Evolutionary conservation across 2,329 filamentous ascomycete species (phyloP).

Genomic region (Aschersonia sp.): DNA sequence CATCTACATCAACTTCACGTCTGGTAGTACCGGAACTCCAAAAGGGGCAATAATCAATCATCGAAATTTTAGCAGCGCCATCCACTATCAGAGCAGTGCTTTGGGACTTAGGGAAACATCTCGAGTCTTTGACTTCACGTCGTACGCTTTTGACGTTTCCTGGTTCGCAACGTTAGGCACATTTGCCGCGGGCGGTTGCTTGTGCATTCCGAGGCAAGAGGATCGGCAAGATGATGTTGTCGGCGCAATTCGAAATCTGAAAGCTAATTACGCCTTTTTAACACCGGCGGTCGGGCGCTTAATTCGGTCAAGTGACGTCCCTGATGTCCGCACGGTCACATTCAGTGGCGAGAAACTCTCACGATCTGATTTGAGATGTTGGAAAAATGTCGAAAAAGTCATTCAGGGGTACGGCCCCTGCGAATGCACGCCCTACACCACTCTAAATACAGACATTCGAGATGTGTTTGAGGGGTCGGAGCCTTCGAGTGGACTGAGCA

Average conservation of each 20-base stretch:
- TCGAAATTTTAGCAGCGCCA: conserved; percentile 3
- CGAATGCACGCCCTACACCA: conserved; percentile 8
- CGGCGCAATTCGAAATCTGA: conserved; percentile 21
- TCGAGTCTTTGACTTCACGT: conserved; percentile 4
- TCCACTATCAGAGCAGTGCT: conserved; percentile 1
- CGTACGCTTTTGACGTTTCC: conserved; percentile 5
- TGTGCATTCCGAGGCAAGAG: conserved; percentile 23
- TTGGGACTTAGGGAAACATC: conserved; percentile 1
- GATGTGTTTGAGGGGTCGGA: too few species aligned
- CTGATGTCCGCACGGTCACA: neutral
- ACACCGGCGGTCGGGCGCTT: conserved; percentile 14
- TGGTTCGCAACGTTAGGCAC: conserved; percentile 3
- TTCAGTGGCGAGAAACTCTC: neutral
- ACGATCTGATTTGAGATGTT: neutral
- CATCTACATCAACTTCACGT: conserved; percentile 7
- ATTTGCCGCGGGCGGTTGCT: conserved; percentile 5
- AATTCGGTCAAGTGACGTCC: neutral
- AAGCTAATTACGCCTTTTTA: conserved; percentile 28
- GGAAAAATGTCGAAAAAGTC: conserved; percentile 8
- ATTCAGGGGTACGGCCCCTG: conserved; percentile 15
- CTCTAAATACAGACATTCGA: neutral
- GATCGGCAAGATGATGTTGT: conserved; percentile 32
- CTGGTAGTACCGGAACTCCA: conserved; percentile 9
- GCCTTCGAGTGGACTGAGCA: neutral
- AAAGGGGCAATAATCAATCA: conserved; percentile 9